Evolutionary conservation across 2,329 filamentous ascomycete genomes (phyloP).

Genomic region (Aspergillus sp.): DNA sequence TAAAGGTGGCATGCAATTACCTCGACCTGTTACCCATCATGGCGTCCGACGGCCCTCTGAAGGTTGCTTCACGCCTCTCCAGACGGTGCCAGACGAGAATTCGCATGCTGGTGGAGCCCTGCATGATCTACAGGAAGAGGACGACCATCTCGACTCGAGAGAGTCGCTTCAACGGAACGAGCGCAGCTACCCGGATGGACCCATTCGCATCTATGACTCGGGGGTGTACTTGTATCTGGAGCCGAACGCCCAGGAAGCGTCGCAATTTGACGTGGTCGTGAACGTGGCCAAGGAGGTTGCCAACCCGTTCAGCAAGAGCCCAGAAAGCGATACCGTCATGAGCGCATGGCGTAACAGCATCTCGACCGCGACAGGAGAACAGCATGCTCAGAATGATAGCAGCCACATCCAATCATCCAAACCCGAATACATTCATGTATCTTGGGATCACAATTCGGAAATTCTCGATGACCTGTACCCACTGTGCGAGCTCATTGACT

Average conservation of each 20-base stretch:
- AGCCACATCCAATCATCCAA: slow-evolving; percentile 28
- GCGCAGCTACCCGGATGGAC: slow-evolving; percentile 57
- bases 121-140: slow-evolving; percentile 47
- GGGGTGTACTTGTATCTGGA: slow-evolving; percentile 58
- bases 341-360: slow-evolving; percentile 44
- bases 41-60: slow-evolving; percentile 23
- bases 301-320: slow-evolving; percentile 47
- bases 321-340: slow-evolving; percentile 34
- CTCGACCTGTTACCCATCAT: slow-evolving; percentile 31
- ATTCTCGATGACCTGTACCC: slow-evolving; percentile 56
- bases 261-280: slow-evolving; percentile 56
- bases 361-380: slow-evolving; percentile 37
- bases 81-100: slow-evolving; percentile 21
- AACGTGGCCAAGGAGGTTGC: slow-evolving; percentile 61
- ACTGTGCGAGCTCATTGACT: slow-evolving; percentile 56
- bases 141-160: slow-evolving; percentile 39
- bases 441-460: slow-evolving; percentile 63
- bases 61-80: slow-evolving; percentile 22
- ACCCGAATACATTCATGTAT: slow-evolving; percentile 61
- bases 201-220: slow-evolving; percentile 57
- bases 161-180: slow-evolving; percentile 57
- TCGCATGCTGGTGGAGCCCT: slow-evolving; percentile 25
- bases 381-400: slow-evolving; percentile 26
- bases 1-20: slow-evolving; percentile 46
- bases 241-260: slow-evolving; percentile 54